A percentile compares a stretch with the other conserved stretches of the same genome.
Evolutionary conservation across 805 yeast species (phyloP).

Genomic region (Cyberlindnera amylophila): DNA sequence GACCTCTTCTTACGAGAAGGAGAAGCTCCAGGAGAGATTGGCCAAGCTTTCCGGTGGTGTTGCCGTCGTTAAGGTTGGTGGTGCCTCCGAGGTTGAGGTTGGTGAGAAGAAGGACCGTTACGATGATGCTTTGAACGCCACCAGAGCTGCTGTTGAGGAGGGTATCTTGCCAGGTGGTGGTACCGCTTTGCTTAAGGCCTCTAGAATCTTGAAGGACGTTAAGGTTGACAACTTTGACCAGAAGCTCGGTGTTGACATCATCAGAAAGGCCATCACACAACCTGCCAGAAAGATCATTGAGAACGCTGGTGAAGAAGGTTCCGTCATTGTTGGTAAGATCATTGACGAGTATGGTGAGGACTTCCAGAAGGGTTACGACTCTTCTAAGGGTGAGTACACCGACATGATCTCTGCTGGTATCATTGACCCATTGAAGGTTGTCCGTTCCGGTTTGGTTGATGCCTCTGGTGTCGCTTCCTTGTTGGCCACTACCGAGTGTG

Average conservation of each 20-base stretch:
- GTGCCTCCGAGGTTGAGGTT: slow-evolving; percentile 95
- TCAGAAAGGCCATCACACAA: slow-evolving; percentile 89
- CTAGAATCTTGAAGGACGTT: slow-evolving; percentile 57
- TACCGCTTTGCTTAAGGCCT: slow-evolving; percentile 93
- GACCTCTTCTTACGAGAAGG: slow-evolving; percentile 76
- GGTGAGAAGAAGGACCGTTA: slow-evolving; percentile 99
- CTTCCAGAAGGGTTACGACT: slow-evolving; percentile 90
- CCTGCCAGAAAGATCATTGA: slow-evolving; percentile 97
- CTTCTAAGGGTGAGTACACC: slow-evolving; percentile 88
- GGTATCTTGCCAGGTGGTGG: slow-evolving; percentile 99
- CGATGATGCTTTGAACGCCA: slow-evolving; percentile 97
- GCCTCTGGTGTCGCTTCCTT: slow-evolving; percentile 97
- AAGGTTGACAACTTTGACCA: slow-evolving; percentile 82
- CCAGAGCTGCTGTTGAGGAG: slow-evolving; percentile 99
- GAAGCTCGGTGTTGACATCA: slow-evolving; percentile 93
- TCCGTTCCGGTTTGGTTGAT: slow-evolving; percentile 92
- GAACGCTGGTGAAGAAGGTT: slow-evolving; percentile 98
- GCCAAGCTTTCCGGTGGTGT: slow-evolving; percentile 99
- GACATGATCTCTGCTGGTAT: slow-evolving; percentile 97
- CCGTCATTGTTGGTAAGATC: slow-evolving; percentile 93
- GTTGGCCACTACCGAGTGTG: slow-evolving; percentile 97
- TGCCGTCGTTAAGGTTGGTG: slow-evolving; percentile 97
- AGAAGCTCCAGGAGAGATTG: slow-evolving; percentile 95
- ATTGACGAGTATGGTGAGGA: slow-evolving; percentile 48
- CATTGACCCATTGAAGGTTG: slow-evolving; percentile 98